Base-by-base conservation (phyloP, 352 stramenopile genomes). In the Phytophthora sojae region DNA sequence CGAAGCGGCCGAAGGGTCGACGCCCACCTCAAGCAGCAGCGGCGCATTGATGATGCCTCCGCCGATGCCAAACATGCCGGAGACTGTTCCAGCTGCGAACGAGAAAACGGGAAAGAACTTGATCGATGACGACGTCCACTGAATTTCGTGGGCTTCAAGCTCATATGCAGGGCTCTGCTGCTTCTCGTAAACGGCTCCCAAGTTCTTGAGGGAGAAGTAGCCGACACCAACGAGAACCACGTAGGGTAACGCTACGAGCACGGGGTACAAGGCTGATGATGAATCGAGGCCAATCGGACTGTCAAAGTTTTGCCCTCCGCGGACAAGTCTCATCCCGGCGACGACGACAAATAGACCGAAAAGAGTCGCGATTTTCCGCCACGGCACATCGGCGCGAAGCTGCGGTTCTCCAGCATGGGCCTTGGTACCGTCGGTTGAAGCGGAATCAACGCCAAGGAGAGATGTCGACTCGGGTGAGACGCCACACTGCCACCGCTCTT, bases 11-110 rank as follows among this genome's bases (percentile, higher is more conserved):
- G 81, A 74, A 8, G 89, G 83, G 11, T 94, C 77, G 14, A 99
- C 82, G 52, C 95, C 95, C 67, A 99, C 93, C 54, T 98, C 91
- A 3, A 99, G 86, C 85, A 99, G 96, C 19, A 99, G 69, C 2
- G 96, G 96, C 1, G 91, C 96, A 62, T 97, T 98, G 52, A 99
- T 92, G 62, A 99, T 98, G 19, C 96, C 97, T 52, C 96, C 97
- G 3, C 96, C 96, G 25, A 99, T 93, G 14, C 96, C 97, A 77
- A 99, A 99, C 88, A 99, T 95, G 12, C 96, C 96, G 1, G 94
- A 93, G 64, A 97, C 92, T 23, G 98, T 85, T 19, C 96, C 97
- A 23, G 96, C 96, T 7, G 95, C 76, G 58, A 97, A 86, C 58
- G 92, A 97, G 26, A 98, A 77, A 0, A 89, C 54, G 0, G 96